Base-by-base conservation (phyloP, 192 early-diverging fungal genomes). In the Oehlia diaphana region DNA sequence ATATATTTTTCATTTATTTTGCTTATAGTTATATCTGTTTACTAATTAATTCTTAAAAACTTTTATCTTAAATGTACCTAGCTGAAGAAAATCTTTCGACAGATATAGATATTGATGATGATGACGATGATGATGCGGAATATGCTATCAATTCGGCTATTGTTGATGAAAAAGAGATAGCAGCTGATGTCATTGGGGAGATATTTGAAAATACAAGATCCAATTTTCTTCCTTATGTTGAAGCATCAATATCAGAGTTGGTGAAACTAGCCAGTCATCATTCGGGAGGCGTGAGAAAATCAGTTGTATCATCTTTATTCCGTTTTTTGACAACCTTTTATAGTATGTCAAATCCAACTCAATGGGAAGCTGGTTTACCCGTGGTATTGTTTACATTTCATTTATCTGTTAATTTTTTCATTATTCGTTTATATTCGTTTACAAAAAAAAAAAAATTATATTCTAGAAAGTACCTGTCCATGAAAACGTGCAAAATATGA, bases 121-220 rank as follows among this genome's bases (percentile, higher is more conserved):
- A 81, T 14, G 88, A 88, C 9, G 90, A 86, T 42, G 89, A 91
- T 42, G 89, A 90, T 4, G 88, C 91, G 37, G 91, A 89, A 26
- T 88, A 91, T 23, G 80, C 82, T 31, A 86, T 94, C 68, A 92
- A 88, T 78, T 93, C 93, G 37, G 95, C 92, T 26, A 88, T 97
- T 82, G 94, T 95, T 5, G 94, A 96, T 62, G 96, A 97, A 81
- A 97, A 97, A 86, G 96, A 97, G 82, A 90, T 94, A 67, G 95
- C 96, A 35, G 93, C 92, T 42, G 95, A 96, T 77, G 93, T 93
- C 10, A 87, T 95, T 70, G 95, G 94, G 64, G 94, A 97, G 84
- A 81, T 97, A 28, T 97, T 97, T 85, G 88, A 89, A 74, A 89
- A 92, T 72, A 94, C 95, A 13, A 78, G 86, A 13, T 74, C 87